Base-by-base conservation (phyloP, 2,329 filamentous ascomycete species). In the Capronia coronata region DNA sequence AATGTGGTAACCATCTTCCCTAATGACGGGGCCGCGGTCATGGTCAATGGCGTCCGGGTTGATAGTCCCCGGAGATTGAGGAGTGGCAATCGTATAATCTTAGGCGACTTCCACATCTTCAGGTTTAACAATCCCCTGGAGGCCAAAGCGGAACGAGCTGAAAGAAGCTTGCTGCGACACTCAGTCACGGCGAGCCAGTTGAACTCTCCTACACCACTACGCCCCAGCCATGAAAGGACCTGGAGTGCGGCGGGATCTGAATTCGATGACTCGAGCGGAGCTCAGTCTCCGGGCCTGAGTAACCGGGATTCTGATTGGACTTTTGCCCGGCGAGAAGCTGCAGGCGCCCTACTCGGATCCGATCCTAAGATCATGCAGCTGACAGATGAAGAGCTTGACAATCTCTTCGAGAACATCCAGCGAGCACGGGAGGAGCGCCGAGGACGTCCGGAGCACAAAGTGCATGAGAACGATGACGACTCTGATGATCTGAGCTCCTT, bases 41-140 rank as follows among this genome's bases (percentile, higher is more conserved):
- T 98, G 93, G 88, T 98, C 45, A 98, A 98, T 62, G 93, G 93
- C 50, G 80, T 91, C 57, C 85, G 90, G 14, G 86, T 97, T 46
- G 82, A 89, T 46, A 89, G 90, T 62, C 83, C 90, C 1, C 89
- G 84, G 58, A 80, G 89, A 57, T 75, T 98, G 37, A 84, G 90
- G 63, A 96, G 90, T 62, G 93, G 93, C 4, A 95, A 90, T 65
- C 85, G 93, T 54, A 86, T 98, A 46, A 98, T 98, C 55, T 75
- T 98, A 8, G 93, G 93, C 34, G 93, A 98, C 67, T 98, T 98
- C 61, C 93, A 98, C 67, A 98, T 98, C 54, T 97, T 98, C 71
- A 79, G 93, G 49, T 98, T 98, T 74, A 98, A 97, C 62, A 90
- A 98, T 64, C 93, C 93, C 0, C 85, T 95, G 75, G 93, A 98